Percentiles rank a stretch among this genome's conserved stretches.
phyloP scores from a whole-genome alignment of 345 rosid genomes.

The Aegle marmelos region DNA sequence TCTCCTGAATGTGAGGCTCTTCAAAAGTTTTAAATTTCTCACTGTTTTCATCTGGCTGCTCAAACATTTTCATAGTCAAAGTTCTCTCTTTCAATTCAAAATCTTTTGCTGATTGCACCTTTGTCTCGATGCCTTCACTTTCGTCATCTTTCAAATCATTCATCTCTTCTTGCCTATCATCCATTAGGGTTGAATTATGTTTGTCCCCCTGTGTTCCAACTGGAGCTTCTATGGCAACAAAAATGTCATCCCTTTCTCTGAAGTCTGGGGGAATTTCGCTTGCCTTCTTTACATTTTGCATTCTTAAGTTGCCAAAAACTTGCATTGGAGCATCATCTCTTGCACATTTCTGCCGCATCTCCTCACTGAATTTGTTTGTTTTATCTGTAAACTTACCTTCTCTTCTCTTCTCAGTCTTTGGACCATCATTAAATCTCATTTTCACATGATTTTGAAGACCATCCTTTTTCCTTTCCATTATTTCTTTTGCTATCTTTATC shows the following conservation, averaged over 20 bases:
- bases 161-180: conserved; percentile 31
- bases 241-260: conserved; percentile 17
- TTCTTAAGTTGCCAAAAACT: conserved; percentile 7
- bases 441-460: conserved; percentile 44
- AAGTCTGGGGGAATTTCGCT: conserved; percentile 21
- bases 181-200: conserved; percentile 22
- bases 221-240: conserved; percentile 16
- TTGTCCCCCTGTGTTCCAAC: conserved; percentile 23
- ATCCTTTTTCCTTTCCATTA: conserved; percentile 67
- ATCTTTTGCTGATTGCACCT: conserved; percentile 26
- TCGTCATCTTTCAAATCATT: conserved; percentile 30
- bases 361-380: conserved; percentile 36
- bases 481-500: conserved; percentile 69
- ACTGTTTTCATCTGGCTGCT: conserved; percentile 33
- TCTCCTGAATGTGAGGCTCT: conserved; percentile 32
- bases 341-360: conserved; percentile 19
- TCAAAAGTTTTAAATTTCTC: conserved; percentile 26
- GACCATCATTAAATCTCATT: conserved; percentile 29
- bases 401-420: conserved; percentile 29
- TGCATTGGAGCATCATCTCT: conserved; percentile 26
- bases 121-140: conserved; percentile 32
- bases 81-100: conserved; percentile 26
- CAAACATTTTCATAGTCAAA: conserved; percentile 17
- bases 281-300: conserved; percentile 16
- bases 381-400: conserved; percentile 28